Evolutionary conservation across 2,329 filamentous ascomycete genomes (phyloP).

Genomic region (Fusarium subglutinans): DNA sequence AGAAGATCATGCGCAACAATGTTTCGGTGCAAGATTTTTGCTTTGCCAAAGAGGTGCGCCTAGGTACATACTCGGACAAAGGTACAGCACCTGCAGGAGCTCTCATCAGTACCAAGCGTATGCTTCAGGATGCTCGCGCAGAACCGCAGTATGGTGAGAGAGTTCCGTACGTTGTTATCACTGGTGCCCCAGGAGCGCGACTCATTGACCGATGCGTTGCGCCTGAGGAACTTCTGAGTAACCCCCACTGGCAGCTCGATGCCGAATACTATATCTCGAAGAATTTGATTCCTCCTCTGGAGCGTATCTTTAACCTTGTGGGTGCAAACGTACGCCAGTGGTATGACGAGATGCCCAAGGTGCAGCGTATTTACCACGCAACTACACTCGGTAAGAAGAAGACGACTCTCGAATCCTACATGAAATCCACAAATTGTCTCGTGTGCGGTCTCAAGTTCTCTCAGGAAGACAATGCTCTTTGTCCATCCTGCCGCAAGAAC

Average conservation of each 20-base stretch:
- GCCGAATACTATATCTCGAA: conserved; percentile 97
- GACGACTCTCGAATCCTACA: conserved; percentile 92
- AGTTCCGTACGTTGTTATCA: conserved; percentile 92
- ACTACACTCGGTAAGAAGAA: conserved; percentile 53
- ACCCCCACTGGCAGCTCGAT: conserved; percentile 83
- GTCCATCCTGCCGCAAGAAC: conserved; percentile 63
- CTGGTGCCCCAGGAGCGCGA: conserved; percentile 84
- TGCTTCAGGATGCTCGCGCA: conserved; percentile 84
- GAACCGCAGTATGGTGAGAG: conserved; percentile 96
- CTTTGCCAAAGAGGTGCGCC: conserved; percentile 89
- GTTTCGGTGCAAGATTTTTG: conserved; percentile 96
- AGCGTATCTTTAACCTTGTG: conserved; percentile 95
- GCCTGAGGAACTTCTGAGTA: conserved; percentile 81
- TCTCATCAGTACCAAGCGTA: conserved; percentile 83
- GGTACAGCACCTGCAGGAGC: conserved; percentile 86
- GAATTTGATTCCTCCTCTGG: conserved; percentile 92
- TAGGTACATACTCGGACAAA: conserved; percentile 83
- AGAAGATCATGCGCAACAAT: conserved; percentile 88
- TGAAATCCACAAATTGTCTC: conserved; percentile 81
- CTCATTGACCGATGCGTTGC: conserved; percentile 91
- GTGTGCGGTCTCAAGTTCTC: conserved; percentile 65
- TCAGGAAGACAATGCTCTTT: conserved; percentile 57
- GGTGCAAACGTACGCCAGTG: conserved; percentile 90
- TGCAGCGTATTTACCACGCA: conserved; percentile 71
- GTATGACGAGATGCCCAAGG: conserved; percentile 97